These are phyloP conservation scores for Ustilago cynodontis DNA, from an alignment of 1,284 basidiomycete genomes.

Conservation along the genomic window DNA sequence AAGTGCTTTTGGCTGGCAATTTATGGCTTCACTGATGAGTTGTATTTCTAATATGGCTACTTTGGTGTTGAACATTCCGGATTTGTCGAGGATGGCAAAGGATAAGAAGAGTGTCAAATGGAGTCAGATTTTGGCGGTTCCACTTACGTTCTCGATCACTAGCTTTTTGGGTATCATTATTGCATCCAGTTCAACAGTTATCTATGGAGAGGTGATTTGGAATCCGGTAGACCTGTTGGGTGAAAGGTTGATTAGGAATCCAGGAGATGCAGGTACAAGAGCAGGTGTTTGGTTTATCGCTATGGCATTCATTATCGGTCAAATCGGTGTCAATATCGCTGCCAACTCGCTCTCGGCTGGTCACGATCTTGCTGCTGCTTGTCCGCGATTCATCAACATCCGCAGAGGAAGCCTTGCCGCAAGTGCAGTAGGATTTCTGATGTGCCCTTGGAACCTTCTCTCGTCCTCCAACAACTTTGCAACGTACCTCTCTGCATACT, in stretches of 20 bases:
- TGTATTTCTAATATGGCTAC: conserved; percentile 61
- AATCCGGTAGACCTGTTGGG: conserved; percentile 81
- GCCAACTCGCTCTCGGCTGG: conserved; percentile 88
- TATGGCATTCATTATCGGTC: conserved; percentile 79
- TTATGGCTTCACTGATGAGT: conserved; percentile 73
- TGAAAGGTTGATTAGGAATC: conserved; percentile 77
- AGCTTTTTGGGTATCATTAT: conserved; percentile 87
- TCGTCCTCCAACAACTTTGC: conserved; percentile 82
- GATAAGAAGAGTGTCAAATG: conserved; percentile 39
- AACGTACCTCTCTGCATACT: conserved; percentile 82
- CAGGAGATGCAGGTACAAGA: conserved; percentile 73
- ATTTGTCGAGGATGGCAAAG: conserved; percentile 58
- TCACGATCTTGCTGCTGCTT: conserved; percentile 83
- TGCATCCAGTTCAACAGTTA: conserved; percentile 77
- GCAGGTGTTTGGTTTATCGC: conserved; percentile 77
- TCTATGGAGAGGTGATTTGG: conserved; percentile 84
- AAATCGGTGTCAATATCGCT: conserved; percentile 76
- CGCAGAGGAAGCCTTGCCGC: conserved; percentile 84
- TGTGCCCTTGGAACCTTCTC: conserved; percentile 83
- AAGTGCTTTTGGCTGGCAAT: conserved; percentile 81
- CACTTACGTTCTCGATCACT: conserved; percentile 81
- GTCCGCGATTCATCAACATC: conserved; percentile 84
- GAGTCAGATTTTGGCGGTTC: conserved; percentile 73
- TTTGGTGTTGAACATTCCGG: conserved; percentile 59
- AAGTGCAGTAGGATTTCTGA: conserved; percentile 80